A percentile compares a stretch with the other conserved stretches of the same genome.
Evolutionary conservation across 352 stramenopile genomes (phyloP).

Genomic region (Globisporangium okanoganense): DNA sequence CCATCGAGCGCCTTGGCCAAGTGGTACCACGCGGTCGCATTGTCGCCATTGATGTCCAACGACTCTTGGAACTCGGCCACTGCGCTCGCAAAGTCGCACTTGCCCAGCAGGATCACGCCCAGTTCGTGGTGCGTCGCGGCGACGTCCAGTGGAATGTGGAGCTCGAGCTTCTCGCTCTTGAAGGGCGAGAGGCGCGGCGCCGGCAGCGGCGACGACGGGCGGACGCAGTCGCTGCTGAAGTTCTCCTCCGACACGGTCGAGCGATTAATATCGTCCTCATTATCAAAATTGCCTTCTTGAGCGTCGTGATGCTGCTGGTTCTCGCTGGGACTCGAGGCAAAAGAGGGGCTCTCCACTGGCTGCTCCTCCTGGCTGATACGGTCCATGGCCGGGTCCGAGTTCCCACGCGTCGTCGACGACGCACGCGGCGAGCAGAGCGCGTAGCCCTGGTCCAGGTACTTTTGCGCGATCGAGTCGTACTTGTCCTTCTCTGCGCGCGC

Average conservation of each 20-base stretch:
- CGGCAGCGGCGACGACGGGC: conserved; percentile 10
- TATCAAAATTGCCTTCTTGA: neutral
- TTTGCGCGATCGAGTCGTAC: conserved; percentile 27
- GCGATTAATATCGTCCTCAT: neutral
- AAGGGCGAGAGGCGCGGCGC: conserved; percentile 10
- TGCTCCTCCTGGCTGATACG: neutral
- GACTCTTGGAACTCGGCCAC: conserved; percentile 38
- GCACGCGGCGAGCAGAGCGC: neutral
- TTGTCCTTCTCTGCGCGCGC: conserved; percentile 29
- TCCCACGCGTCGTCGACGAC: neutral
- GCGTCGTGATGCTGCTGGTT: neutral
- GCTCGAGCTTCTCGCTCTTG: conserved; percentile 13
- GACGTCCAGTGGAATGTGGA: conserved; percentile 36
- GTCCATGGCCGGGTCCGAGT: neutral
- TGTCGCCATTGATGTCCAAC: conserved; percentile 30
- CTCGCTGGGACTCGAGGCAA: neutral
- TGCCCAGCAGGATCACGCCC: conserved; percentile 39
- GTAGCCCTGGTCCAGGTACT: conserved; percentile 31
- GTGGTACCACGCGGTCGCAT: conserved; percentile 46
- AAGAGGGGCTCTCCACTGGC: neutral
- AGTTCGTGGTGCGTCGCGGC: conserved; percentile 49
- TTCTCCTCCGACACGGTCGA: conserved; percentile 4
- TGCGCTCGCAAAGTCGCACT: conserved; percentile 38
- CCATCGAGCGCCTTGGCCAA: conserved; percentile 64
- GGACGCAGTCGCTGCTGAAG: neutral